These are phyloP conservation scores for Parmelia sp. DNA, from an alignment of 495 filamentous ascomycete genomes.

Conservation along the genomic window DNA sequence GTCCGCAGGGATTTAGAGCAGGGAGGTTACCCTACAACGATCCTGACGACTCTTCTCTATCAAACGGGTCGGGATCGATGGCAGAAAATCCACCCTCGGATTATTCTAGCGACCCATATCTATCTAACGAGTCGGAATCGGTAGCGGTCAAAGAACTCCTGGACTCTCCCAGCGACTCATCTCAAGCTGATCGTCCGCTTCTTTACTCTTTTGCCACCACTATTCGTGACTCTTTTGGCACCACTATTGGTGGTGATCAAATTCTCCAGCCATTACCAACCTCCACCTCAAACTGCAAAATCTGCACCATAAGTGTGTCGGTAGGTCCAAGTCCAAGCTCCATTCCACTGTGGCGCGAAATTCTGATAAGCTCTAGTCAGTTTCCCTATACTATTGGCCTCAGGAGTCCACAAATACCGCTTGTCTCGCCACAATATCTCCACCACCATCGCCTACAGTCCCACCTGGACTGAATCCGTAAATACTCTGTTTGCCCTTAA, in stretches of 20 bases:
- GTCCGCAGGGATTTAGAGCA: background rate
- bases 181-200: no score
- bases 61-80: background rate
- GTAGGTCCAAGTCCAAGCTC: background rate
- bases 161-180: no score
- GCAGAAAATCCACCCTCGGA: no score
- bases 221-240: no score
- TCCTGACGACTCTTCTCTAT: background rate
- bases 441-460: background rate
- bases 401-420: slow-evolving; percentile 1
- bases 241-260: no score
- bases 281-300: background rate
- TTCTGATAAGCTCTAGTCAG: background rate
- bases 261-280: background rate
- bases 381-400: background rate
- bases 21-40: no score
- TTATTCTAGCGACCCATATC: background rate
- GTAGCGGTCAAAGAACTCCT: no score
- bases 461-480: background rate
- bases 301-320: background rate
- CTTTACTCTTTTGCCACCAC: no score
- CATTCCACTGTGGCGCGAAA: background rate
- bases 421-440: background rate
- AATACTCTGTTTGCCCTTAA: background rate
- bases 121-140: background rate